Evolutionary conservation across 345 rosid species (phyloP).

Genomic region (Salix caprea): DNA sequence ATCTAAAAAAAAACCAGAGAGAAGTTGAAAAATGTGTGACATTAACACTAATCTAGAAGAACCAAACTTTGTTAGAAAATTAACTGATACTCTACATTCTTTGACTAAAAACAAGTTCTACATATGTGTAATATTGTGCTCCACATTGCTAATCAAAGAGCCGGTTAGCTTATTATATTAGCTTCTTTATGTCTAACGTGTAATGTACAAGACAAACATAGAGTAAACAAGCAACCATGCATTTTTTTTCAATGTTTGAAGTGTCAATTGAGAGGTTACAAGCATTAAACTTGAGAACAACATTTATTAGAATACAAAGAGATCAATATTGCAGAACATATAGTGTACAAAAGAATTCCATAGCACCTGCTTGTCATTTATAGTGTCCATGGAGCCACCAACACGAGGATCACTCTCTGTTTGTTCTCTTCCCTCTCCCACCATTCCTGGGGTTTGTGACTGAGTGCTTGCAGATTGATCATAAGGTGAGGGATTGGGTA

Average conservation of each 20-base stretch:
- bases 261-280: slow-evolving; percentile 1
- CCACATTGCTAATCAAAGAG: not conserved
- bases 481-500: slow-evolving; percentile 60
- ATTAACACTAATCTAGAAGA: not conserved
- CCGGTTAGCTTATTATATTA: not conserved
- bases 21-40: not conserved
- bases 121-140: not conserved
- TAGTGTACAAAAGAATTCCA: not conserved
- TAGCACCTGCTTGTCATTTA: slow-evolving; percentile 71
- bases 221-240: not conserved
- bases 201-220: not conserved
- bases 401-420: slow-evolving; percentile 39
- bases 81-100: not conserved
- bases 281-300: slow-evolving; percentile 4
- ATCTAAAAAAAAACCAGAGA: slow-evolving; percentile 33
- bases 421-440: slow-evolving; percentile 56
- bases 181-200: not conserved
- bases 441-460: slow-evolving; percentile 50
- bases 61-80: not conserved
- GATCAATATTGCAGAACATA: slow-evolving; percentile 1
- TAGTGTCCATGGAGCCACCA: slow-evolving; percentile 43
- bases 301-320: not conserved
- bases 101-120: not conserved
- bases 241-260: not conserved
- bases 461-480: slow-evolving; percentile 44